Conservation (phyloP, 441 rosid species). For the Adansonia madagascariensis region DNA sequence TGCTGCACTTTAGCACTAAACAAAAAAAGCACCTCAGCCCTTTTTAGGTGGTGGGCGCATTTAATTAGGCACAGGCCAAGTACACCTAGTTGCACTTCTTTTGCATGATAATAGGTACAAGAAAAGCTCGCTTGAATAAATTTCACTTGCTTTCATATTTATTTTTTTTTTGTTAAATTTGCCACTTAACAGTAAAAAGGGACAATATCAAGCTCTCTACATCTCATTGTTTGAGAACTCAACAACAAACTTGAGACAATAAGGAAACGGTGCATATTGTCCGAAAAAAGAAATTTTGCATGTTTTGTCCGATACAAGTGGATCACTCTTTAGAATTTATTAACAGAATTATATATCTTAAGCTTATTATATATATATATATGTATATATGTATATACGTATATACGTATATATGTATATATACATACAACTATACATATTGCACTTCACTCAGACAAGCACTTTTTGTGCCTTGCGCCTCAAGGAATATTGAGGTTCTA, state of each 20-base stretch:
- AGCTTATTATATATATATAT: background rate
- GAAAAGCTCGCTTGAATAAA: background rate
- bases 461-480: too few species aligned
- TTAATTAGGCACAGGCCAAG: background rate
- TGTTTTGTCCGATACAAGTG: background rate
- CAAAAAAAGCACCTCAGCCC: background rate
- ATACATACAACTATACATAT: background rate
- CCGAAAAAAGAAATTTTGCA: background rate
- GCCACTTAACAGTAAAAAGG: background rate
- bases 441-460: background rate
- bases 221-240: background rate
- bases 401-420: too few species aligned
- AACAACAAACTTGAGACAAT: too few species aligned
- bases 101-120: background rate
- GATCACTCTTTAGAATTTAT: background rate
- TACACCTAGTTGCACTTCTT: background rate
- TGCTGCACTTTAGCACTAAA: background rate
- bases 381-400: too few species aligned
- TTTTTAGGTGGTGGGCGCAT: background rate
- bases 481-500: too few species aligned
- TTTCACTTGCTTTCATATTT: constrained; percentile 3
- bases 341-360: background rate
- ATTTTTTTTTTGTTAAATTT: background rate
- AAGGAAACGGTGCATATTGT: background rate
- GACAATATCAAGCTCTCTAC: background rate